phyloP scores from a whole-genome alignment of 129 eudicot genomes.

The Helianthus tuberosus region DNA sequence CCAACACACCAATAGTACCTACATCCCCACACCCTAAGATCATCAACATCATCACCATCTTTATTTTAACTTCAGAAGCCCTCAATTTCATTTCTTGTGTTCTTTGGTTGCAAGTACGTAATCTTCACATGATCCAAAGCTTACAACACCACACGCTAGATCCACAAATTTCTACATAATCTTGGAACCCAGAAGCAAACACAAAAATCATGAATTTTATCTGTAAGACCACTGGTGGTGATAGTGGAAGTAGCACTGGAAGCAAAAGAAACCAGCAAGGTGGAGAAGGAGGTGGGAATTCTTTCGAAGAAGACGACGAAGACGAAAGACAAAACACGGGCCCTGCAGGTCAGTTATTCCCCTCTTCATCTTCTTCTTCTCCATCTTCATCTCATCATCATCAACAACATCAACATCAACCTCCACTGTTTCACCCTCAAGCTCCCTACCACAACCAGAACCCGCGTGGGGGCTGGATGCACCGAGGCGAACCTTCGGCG shows the following conservation, averaged over 20 bases:
- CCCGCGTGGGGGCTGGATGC: slow-evolving; percentile 36
- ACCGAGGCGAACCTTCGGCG: slow-evolving; percentile 26
- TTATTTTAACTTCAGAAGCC: slow-evolving; percentile 22
- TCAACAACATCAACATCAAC: slow-evolving; percentile 29
- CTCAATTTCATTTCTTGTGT: slow-evolving; percentile 31
- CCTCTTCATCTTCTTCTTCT: slow-evolving; percentile 46
- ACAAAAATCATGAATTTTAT: slow-evolving; percentile 50
- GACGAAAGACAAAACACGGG: slow-evolving; percentile 35
- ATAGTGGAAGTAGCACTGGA: slow-evolving; percentile 19
- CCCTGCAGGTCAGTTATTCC: slow-evolving; percentile 36
- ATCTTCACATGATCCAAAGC: slow-evolving; percentile 19
- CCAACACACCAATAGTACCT: slow-evolving; percentile 49
- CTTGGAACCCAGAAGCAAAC: slow-evolving; percentile 17
- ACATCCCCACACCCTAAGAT: slow-evolving; percentile 38
- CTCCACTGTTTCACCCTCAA: slow-evolving; percentile 21
- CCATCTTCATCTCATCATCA: slow-evolving; percentile 41
- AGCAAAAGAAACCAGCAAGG: slow-evolving; percentile 17
- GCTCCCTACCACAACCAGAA: slow-evolving; percentile 36
- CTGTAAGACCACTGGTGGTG: slow-evolving; percentile 34
- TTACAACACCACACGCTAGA: not conserved
- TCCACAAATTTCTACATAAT: slow-evolving; percentile 14
- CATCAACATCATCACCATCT: slow-evolving; percentile 20
- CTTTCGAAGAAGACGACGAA: slow-evolving; percentile 31
- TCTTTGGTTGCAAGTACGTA: slow-evolving; percentile 16
- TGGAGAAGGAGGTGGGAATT: not conserved